Evolutionary conservation across 2,329 filamentous ascomycete genomes (phyloP), one percentile per base, ranked within the genome.

Genomic region (Leptographium procerum): DNA sequence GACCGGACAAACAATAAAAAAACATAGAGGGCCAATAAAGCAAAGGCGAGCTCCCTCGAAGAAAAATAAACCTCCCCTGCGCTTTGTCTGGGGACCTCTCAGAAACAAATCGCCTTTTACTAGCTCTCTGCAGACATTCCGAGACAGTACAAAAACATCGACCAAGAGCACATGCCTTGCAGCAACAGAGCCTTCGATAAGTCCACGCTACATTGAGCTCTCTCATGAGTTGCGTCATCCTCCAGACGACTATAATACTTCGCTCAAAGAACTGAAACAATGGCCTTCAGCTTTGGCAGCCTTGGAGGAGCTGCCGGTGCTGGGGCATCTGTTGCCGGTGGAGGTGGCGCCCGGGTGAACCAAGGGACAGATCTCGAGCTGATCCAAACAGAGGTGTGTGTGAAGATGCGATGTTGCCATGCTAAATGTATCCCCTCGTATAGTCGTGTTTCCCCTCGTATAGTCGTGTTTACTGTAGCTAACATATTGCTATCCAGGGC

Each of bases 321-420:
- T 62, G 73, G 72, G 60, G 69, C 66, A 61, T 65, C 73, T 60
- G 66, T 69, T 56, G 73, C 70, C 61, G 69, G 70, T 56, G 73
- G 71, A 60, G 69, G 70, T 61, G 76, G 71, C 57, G 67, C 67
- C 57, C 60, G 69, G 13, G 53, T 61, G 58, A 70, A 65, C 54
- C 66, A 72, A 68, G 88, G 87, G 48, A 77, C 82, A 55, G 84
- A 90, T 67, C 77, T 96, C 57, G 78, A 85, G 64, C 85, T 91
- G 64, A 87, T 96, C 65, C 83, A 86, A 70, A 92, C 91, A 64
- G 89, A 96, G 78, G 88, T 90, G 74, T 64, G 73, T 67, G 2
- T n/a, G 24, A 11, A 43, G 1, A 22, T 1, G 13, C 19, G 43
- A 22, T 31, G 28, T 16, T 19, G 14, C 36, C 13, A 40, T 4